A percentile compares a stretch with the other conserved stretches of the same genome.
Evolutionary conservation across 2,329 filamentous ascomycete genomes (phyloP).

Genomic region (Pestalotiopsis sp.): DNA sequence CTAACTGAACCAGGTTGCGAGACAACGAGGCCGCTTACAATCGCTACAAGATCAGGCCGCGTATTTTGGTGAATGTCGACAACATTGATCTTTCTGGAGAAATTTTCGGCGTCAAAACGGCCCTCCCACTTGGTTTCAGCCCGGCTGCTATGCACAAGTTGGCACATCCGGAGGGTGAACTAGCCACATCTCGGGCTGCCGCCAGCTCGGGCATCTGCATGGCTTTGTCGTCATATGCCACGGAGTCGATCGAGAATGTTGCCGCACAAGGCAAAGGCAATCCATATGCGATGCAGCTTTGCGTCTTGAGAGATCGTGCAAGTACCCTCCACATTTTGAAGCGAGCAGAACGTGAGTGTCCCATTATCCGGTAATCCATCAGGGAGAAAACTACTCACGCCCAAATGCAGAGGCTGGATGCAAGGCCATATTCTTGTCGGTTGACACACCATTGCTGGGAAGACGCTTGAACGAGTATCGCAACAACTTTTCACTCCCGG

Average conservation of each 20-base stretch:
- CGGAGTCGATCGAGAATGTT: conserved; percentile 48
- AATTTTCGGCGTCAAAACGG: conserved; percentile 45
- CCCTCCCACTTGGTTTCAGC: conserved; percentile 55
- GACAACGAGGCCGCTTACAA: conserved; percentile 57
- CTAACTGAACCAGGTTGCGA: conserved; percentile 27
- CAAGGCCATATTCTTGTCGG: conserved; percentile 56
- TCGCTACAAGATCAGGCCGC: conserved; percentile 50
- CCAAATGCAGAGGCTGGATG: conserved; percentile 44
- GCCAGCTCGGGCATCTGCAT: conserved; percentile 44
- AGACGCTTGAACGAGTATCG: conserved; percentile 55
- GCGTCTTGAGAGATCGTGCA: conserved; percentile 50
- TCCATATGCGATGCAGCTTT: conserved; percentile 57
- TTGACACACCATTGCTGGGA: conserved; percentile 57
- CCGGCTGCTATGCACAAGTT: conserved; percentile 56
- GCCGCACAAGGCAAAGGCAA: conserved; percentile 36
- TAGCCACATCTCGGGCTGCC: conserved; percentile 50
- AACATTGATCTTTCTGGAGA: conserved; percentile 40
- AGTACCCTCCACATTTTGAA: conserved; percentile 43
- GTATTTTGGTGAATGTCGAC: conserved; percentile 43
- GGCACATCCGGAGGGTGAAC: conserved; percentile 54
- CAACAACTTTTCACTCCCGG: conserved; percentile 51
- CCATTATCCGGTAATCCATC: not conserved
- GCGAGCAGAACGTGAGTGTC: conserved; percentile 41
- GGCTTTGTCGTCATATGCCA: conserved; percentile 51
- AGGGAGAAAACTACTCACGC: not conserved